phyloP scores from a whole-genome alignment of 2,329 filamentous ascomycete genomes.

The Aspergillus calidoustus region DNA sequence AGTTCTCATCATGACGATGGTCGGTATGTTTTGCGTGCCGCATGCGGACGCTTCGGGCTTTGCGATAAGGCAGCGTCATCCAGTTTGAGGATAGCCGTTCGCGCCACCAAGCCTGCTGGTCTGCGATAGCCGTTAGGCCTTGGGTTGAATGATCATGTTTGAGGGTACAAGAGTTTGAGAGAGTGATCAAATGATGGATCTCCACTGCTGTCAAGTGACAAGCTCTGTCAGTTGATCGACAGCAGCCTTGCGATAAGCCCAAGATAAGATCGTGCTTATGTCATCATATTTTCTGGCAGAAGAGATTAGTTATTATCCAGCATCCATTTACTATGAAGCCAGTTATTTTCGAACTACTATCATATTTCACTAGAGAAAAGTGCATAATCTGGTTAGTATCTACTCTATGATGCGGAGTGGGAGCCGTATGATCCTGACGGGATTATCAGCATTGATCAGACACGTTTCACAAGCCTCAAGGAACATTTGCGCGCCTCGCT shows the following conservation, averaged over 20 bases:
- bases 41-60: slow-evolving; percentile 8
- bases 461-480: background rate
- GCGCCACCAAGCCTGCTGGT: background rate
- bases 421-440: no score
- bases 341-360: background rate
- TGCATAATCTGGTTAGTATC: background rate
- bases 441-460: no score
- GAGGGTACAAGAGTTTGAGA: background rate
- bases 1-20: background rate
- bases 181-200: slow-evolving; percentile 8
- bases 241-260: background rate
- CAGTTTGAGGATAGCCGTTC: background rate
- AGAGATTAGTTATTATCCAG: background rate
- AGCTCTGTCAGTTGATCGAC: background rate
- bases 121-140: background rate
- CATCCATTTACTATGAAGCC: no score
- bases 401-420: no score
- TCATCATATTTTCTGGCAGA: background rate
- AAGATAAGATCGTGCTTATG: slow-evolving; percentile 13
- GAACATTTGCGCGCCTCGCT: no score
- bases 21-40: background rate
- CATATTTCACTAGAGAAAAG: background rate
- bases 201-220: slow-evolving; percentile 3
- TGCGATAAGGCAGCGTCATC: background rate
- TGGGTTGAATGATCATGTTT: background rate